Evolutionary conservation across 31 red algal species (phyloP).

Genomic region (Pterothamnion heteromorphum): DNA sequence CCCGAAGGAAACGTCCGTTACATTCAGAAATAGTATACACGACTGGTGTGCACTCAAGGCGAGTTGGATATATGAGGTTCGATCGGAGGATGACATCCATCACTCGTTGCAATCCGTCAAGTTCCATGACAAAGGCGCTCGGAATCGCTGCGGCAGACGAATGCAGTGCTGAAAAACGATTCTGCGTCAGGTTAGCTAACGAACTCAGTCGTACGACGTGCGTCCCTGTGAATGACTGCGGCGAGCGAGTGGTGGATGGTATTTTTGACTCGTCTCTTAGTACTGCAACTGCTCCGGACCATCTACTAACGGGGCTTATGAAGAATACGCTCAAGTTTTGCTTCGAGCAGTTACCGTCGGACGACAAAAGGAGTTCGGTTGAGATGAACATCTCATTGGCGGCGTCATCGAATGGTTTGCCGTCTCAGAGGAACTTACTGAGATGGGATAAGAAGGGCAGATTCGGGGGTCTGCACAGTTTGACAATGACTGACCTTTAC

Average conservation of each 20-base stretch:
- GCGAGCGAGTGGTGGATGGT: neutral
- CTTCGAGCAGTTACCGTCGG: neutral
- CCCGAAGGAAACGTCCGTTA: neutral
- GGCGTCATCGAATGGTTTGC: neutral
- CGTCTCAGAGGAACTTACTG: neutral
- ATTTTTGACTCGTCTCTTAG: neutral
- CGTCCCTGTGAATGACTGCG: neutral
- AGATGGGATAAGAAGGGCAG: conserved; percentile 7
- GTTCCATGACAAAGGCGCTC: neutral
- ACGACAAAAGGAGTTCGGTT: neutral
- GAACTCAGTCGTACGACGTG: neutral
- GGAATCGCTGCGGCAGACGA: neutral
- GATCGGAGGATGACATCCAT: neutral
- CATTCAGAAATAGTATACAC: conserved; percentile 8
- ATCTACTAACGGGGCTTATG: neutral
- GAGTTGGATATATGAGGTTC: conserved; percentile 20
- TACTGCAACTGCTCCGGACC: neutral
- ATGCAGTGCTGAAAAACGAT: neutral
- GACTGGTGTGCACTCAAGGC: neutral
- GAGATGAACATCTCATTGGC: neutral
- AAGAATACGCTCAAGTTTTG: conserved; percentile 29
- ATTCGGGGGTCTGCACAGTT: neutral
- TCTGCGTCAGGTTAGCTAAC: neutral
- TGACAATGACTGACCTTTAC: neutral
- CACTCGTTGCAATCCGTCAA: neutral